Evolutionary conservation across 1,284 basidiomycete genomes (phyloP).

Genomic region (Puccinia horiana): DNA sequence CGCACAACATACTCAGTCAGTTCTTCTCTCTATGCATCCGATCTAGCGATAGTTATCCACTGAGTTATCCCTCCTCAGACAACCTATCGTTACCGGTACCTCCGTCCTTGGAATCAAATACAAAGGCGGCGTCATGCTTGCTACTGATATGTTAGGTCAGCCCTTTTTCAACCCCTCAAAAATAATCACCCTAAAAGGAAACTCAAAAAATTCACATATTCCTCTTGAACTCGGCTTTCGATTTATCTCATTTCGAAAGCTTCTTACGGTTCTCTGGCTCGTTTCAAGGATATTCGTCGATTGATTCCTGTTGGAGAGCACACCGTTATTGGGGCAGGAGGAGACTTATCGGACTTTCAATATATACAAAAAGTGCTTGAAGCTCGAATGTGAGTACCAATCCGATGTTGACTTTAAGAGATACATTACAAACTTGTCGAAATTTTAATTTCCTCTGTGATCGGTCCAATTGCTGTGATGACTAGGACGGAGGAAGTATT

Average conservation of each 20-base stretch:
- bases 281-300: slow-evolving; percentile 92
- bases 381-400: slow-evolving; percentile 63
- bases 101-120: slow-evolving; percentile 90
- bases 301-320: slow-evolving; percentile 78
- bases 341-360: slow-evolving; percentile 98
- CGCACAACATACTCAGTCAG: slow-evolving; percentile 75
- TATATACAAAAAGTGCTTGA: slow-evolving; percentile 80
- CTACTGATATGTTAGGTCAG: slow-evolving; percentile 92
- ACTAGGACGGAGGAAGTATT: slow-evolving; percentile 73
- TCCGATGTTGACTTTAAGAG: too few relatives aligned
- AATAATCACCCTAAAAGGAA: neutral
- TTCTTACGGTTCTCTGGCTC: slow-evolving; percentile 93
- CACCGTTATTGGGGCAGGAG: slow-evolving; percentile 86
- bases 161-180: slow-evolving; percentile 12
- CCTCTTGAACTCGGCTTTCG: neutral
- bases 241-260: slow-evolving; percentile 63
- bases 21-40: slow-evolving; percentile 45
- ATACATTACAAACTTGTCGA: too few relatives aligned
- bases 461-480: neutral
- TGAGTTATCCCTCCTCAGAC: slow-evolving; percentile 62
- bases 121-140: slow-evolving; percentile 97
- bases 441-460: neutral
- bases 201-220: too few relatives aligned
- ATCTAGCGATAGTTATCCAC: neutral
- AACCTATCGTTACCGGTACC: slow-evolving; percentile 95